Evolutionary conservation across 768 basidiomycete species (phyloP), one percentile per base, ranked within the genome.

Genomic region (Rickenella mellea): DNA sequence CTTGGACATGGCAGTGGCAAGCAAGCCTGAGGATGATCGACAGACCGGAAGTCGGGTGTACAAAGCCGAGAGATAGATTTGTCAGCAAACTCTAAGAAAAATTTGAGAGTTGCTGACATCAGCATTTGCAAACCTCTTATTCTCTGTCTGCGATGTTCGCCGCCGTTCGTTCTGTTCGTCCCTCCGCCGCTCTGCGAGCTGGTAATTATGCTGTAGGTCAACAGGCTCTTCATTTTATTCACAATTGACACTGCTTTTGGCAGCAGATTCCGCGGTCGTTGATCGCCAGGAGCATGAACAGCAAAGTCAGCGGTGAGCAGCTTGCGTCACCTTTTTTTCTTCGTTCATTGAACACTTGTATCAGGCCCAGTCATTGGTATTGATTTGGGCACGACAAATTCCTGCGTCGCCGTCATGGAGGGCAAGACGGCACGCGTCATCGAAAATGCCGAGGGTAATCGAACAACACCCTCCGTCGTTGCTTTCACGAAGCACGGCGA

Each of bases 401-500:
- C 88, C 38, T 91, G 87, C 62, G 89, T 92, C 44, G 80, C 85
- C 38, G 75, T 96, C 48, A 96, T 94, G 89, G 93, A 97, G 69
- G 93, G 90, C 52, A 82, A 94, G 69, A 83, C 81, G 27, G 78
- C 93, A 39, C 84, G 88, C 51, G 94, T 98, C 49, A 84, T 99
- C 52, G 96, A 97, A 68, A 98, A 98, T 70, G 70, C 93, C 5
- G 94, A 98, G 70, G 94, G 96, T 70, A 87, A 86, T 44, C 81
- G 96, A 52, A 98, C 96, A 48, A 99, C 96, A 12, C 96, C 96
- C 2, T 99, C 96, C 28, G 91, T 97, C 43, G 90, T 98, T 51
- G 94, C 94, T 28, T 99, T 99, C 74, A 91, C 96, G 42, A 96
- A 97, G 64, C 92, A 97, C 54, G 91, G 90, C 43, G 96, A 99